phyloP scores from a whole-genome alignment of 768 basidiomycete genomes.

The Nidularia pulvinata region DNA sequence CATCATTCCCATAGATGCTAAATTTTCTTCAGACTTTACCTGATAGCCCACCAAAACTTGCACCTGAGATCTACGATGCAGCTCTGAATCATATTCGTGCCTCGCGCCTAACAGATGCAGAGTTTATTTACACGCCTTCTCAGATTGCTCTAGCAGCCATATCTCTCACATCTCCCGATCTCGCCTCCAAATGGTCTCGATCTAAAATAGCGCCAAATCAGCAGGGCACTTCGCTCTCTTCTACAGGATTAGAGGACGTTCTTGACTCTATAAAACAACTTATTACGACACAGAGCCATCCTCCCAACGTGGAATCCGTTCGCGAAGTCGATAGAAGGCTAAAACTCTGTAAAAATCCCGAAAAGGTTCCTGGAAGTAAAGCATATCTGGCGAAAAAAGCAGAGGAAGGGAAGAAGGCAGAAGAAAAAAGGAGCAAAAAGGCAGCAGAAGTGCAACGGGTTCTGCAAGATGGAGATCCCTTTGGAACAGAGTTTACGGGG shows the following conservation, averaged over 20 bases:
- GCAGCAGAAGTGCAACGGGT: constrained; percentile 44
- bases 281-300: constrained; percentile 52
- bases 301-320: constrained; percentile 81
- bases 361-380: constrained; percentile 90
- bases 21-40: constrained; percentile 50
- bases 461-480: constrained; percentile 64
- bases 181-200: constrained; percentile 62
- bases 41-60: constrained; percentile 42
- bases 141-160: constrained; percentile 90
- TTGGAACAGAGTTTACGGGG: constrained; percentile 54
- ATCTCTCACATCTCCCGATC: constrained; percentile 58
- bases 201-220: constrained; percentile 26
- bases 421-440: constrained; percentile 68
- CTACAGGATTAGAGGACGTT: constrained; percentile 31
- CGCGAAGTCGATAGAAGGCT: constrained; percentile 89
- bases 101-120: constrained; percentile 90
- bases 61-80: constrained; percentile 58
- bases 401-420: constrained; percentile 70
- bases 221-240: constrained; percentile 10
- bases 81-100: constrained; percentile 69
- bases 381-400: constrained; percentile 73
- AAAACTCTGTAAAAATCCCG: constrained; percentile 91
- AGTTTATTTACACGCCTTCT: constrained; percentile 90
- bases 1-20: neutral
- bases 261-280: constrained; percentile 54